Base-by-base conservation (phyloP, 2,329 filamentous ascomycete genomes). In the Dactylellina cionopaga region DNA sequence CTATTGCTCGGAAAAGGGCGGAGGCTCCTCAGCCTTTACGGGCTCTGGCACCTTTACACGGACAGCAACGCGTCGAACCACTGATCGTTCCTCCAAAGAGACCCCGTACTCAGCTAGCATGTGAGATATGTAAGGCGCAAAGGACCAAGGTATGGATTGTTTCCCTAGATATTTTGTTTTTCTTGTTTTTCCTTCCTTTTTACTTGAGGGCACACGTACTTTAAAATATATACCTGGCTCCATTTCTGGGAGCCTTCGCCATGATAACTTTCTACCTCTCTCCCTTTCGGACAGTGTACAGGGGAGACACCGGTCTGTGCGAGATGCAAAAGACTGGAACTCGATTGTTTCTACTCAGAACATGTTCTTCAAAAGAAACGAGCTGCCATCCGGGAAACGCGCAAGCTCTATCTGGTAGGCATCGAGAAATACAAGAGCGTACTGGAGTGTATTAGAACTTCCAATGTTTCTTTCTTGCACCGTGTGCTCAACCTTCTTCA, bases 141-240 rank as follows among this genome's bases (percentile, higher is more conserved):
- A 51, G 27, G 19, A 51, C 46, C 11, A 51, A 51, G 27, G 46
- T 51, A n/a, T n/a, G n/a, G n/a, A n/a, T 11, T n/a, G n/a, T 41
- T 4, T 25, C 27, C 27, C 19, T 46, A 24, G 27, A 46, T 24
- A 19, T 46, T 22, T 46, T 19, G 15, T 19, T 24, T 9, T 25
- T 6, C n/a, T 15, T 29, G 31, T 49, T 27, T 49, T 49, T 24
- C 7, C 7, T 29, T n/a, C n/a, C n/a, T n/a, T n/a, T n/a, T 5
- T 41, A 41, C n/a, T 35, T 35, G 31, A n/a, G 31, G 31, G 31
- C 6, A 6, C 13, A 35, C 31, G 6, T 35, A 13, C 6, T 35
- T 35, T 35, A 35, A 35, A n/a, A n/a, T n/a, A n/a, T n/a, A n/a
- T n/a, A n/a, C n/a, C n/a, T n/a, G n/a, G n/a, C n/a, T n/a, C n/a